Percentiles rank a stretch among this genome's conserved stretches.
Conservation (phyloP, 495 filamentous ascomycete species). For the Cladorrhinum samala region DNA sequence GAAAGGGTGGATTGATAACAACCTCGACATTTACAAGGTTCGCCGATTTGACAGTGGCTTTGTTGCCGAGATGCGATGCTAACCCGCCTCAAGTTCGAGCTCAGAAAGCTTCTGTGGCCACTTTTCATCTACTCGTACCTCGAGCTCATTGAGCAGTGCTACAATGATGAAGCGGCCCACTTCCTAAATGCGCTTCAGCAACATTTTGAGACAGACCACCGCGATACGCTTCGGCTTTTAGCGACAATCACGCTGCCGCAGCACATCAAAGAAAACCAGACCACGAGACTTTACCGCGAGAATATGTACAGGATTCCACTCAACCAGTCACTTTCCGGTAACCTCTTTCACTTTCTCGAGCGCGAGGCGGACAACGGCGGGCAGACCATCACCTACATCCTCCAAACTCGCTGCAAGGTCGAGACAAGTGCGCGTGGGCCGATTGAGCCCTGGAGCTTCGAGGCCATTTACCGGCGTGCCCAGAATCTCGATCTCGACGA, state of each 20-base stretch:
- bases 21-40: slow-evolving; percentile 89
- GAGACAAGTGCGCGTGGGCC: slow-evolving; percentile 67
- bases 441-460: slow-evolving; percentile 73
- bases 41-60: slow-evolving; percentile 10
- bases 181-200: slow-evolving; percentile 63
- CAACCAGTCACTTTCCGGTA: slow-evolving; percentile 69
- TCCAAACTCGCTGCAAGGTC: slow-evolving; percentile 68
- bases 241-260: slow-evolving; percentile 63
- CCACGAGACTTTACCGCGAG: slow-evolving; percentile 67
- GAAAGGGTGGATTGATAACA: slow-evolving; percentile 77
- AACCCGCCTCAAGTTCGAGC: slow-evolving; percentile 60
- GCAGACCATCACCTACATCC: slow-evolving; percentile 62
- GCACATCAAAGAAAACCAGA: slow-evolving; percentile 65
- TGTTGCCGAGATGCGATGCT: neutral
- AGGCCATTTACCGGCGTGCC: slow-evolving; percentile 63
- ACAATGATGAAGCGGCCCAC: slow-evolving; percentile 58
- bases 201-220: slow-evolving; percentile 67
- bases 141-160: slow-evolving; percentile 68
- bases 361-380: slow-evolving; percentile 74
- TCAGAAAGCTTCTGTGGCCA: slow-evolving; percentile 81
- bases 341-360: slow-evolving; percentile 82
- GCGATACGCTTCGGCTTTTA: slow-evolving; percentile 66
- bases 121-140: slow-evolving; percentile 90
- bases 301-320: slow-evolving; percentile 86
- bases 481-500: slow-evolving; percentile 51